Conservation (phyloP, 805 yeast species). For the Metschnikowia aberdeeniae region DNA sequence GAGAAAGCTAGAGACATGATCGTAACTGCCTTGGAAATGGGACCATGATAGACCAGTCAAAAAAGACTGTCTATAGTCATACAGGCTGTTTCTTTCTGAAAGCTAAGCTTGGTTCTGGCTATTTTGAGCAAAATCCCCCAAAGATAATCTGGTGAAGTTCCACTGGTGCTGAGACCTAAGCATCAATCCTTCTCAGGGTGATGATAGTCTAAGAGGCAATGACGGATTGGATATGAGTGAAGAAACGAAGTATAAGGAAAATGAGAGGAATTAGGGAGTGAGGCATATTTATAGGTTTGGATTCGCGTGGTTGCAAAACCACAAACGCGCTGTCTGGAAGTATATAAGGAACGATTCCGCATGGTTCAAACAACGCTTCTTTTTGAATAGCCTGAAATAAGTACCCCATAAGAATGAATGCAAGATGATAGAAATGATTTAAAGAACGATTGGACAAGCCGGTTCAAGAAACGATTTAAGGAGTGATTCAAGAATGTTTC, state of each 20-base stretch:
- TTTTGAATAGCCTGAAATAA: neutral
- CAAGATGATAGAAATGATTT: too few species aligned
- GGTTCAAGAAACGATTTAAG: too few species aligned
- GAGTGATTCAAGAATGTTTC: too few species aligned
- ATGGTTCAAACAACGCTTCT: neutral
- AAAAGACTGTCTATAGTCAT: conserved; percentile 14
- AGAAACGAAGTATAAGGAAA: neutral
- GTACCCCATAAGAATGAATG: too few species aligned
- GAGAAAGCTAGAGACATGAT: conserved; percentile 12
- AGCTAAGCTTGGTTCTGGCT: too few species aligned
- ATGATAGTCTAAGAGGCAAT: neutral
- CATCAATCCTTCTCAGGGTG: conserved; percentile 6
- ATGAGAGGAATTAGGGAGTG: neutral
- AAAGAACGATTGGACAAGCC: too few species aligned
- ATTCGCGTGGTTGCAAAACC: conserved; percentile 3
- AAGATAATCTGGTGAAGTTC: too few species aligned
- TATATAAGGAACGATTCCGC: neutral
- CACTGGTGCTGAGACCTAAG: too few species aligned
- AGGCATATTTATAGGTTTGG: neutral
- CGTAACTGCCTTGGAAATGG: neutral
- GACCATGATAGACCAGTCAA: conserved; percentile 8
- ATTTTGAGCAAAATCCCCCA: too few species aligned
- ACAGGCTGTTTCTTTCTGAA: too few species aligned
- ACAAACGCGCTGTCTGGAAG: neutral
- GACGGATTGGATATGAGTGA: neutral